A percentile compares a stretch with the other conserved stretches of the same genome.
Evolutionary conservation across 192 early-diverging fungal species (phyloP).

Genomic region (Backusella tarrabulga): DNA sequence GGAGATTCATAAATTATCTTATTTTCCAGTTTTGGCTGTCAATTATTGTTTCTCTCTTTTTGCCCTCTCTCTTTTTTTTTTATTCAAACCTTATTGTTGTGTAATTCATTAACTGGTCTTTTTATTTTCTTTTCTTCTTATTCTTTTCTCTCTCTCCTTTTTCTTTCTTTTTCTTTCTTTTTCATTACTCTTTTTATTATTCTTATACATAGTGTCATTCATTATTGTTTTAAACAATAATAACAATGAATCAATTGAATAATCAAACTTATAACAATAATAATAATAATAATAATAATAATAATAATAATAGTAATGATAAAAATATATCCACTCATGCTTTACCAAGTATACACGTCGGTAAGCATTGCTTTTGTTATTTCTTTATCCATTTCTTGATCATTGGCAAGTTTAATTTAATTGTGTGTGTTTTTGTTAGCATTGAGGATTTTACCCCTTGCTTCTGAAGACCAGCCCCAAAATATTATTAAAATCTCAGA

Average conservation of each 20-base stretch:
- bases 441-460: constrained; percentile 3
- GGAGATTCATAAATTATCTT: no score
- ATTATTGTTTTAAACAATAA: not conserved
- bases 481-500: constrained; percentile 5
- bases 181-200: not conserved
- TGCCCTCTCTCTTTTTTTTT: not conserved
- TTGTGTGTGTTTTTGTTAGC: not conserved
- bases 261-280: no score
- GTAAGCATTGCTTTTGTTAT: not conserved
- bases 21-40: not conserved
- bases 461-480: not conserved
- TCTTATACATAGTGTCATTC: not conserved
- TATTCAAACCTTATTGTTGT: no score
- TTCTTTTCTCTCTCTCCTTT: not conserved
- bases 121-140: not conserved
- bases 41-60: not conserved
- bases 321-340: not conserved
- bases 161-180: not conserved
- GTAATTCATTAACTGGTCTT: not conserved
- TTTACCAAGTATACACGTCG: not conserved
- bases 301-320: not conserved
- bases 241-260: not conserved
- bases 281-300: not conserved
- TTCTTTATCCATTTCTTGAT: not conserved
- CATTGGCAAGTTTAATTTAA: not conserved